A percentile compares a stretch with the other conserved stretches of the same genome.
phyloP scores from a whole-genome alignment of 495 filamentous ascomycete genomes.

The Penicillium lagena region DNA sequence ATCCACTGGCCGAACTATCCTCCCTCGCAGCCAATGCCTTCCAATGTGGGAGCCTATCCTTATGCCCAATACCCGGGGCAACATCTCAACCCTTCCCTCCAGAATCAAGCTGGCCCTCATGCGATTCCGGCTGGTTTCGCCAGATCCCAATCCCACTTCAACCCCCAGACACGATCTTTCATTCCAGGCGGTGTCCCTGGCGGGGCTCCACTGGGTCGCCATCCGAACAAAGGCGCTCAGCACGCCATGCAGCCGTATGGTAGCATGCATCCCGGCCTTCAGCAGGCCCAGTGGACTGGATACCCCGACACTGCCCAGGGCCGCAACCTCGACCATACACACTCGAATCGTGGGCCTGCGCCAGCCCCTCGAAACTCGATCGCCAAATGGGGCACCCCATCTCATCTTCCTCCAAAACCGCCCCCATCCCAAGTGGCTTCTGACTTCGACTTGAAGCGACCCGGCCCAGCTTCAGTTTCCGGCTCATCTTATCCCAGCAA shows the following conservation, averaged over 20 bases:
- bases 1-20: constrained; percentile 34
- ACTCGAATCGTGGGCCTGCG: constrained; percentile 7
- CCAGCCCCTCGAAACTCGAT: constrained; percentile 32
- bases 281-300: constrained; percentile 28
- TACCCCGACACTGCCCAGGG: constrained; percentile 28
- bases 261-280: constrained; percentile 15
- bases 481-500: constrained; percentile 18
- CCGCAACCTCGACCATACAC: constrained; percentile 4
- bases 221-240: constrained; percentile 23
- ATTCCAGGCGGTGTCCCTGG: constrained; percentile 68
- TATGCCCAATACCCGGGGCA: constrained; percentile 74
- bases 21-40: constrained; percentile 21
- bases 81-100: constrained; percentile 55
- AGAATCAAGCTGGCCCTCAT: constrained; percentile 51
- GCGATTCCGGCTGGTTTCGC: constrained; percentile 77
- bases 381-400: constrained; percentile 50
- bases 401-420: constrained; percentile 49
- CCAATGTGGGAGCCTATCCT: constrained; percentile 53
- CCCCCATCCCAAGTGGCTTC: constrained; percentile 47
- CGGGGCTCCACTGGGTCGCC: constrained; percentile 19
- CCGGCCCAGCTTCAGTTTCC: constrained; percentile 11
- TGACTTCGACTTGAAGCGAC: constrained; percentile 34
- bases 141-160: constrained; percentile 77
- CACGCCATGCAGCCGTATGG: constrained; percentile 26
- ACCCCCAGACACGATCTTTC: constrained; percentile 87